Evolutionary conservation across 192 early-diverging fungal species (phyloP), one percentile per base, ranked within the genome.

Genomic region (Chytriomyces sp.): DNA sequence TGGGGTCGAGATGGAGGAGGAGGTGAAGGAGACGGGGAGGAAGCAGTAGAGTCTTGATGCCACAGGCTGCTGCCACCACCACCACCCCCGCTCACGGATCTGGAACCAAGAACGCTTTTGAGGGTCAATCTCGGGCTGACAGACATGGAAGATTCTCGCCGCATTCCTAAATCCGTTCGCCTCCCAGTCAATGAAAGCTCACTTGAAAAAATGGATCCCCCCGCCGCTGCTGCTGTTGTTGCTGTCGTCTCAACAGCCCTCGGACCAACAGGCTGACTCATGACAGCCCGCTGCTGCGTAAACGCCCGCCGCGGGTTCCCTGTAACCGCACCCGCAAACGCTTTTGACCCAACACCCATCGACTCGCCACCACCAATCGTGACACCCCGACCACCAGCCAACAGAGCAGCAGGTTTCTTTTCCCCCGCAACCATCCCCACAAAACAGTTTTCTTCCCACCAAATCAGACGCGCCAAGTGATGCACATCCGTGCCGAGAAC

Each of bases 401-500:
- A 3, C 13, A 20, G 16, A n/a, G 53, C 53, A 57, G 53, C 53
- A 57, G 53, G 16, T 3, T 20, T 20, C 53, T 57, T 13, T 20
- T 57, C 53, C 53, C 13, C 53, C 53, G 16, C 53, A n/a, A n/a
- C 20, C 53, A 20, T 57, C 20, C 53, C 53, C 53, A 57, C 53
- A 57, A 57, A 57, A 57, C n/a, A 59, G 18, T 68, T 46, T 20
- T 74, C 72, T 45, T 74, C 72, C 72, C 45, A 23, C 72, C 72
- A 74, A 10, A 50, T 63, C 7, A 61, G 7, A 9, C 72, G 20
- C n/a, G 72, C 72, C 24, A 74, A 47, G 43, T 63, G 35, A 63
- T 74, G 72, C 60, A 74, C 72, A 46, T 74, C 72, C 24, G 28
- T 74, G 8, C 60, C 57, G 9, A 74, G 8, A 35, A 74, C 72